A percentile compares a stretch with the other conserved stretches of the same genome.
These are phyloP conservation scores for Rostrohypoxylon terebratum DNA, from an alignment of 495 filamentous ascomycete genomes.

Conservation along the genomic window DNA sequence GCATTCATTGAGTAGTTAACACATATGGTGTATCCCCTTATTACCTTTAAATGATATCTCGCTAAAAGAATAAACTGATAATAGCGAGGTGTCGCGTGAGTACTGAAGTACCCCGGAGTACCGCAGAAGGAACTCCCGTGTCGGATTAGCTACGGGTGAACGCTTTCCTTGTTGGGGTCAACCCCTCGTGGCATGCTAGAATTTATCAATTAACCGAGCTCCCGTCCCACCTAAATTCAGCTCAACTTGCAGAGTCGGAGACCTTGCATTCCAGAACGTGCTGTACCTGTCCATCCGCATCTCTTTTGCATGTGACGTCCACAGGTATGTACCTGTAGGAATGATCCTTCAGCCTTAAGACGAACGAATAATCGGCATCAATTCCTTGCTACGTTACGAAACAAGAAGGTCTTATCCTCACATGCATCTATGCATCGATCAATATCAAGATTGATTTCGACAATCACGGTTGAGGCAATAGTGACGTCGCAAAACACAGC, in stretches of 20 bases:
- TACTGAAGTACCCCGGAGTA: neutral
- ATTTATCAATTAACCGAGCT: conserved; percentile 12
- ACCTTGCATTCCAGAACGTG: conserved; percentile 37
- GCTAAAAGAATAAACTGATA: neutral
- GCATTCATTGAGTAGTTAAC: neutral
- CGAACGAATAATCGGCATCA: conserved; percentile 25
- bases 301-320: conserved; percentile 41
- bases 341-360: conserved; percentile 43
- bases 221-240: conserved; percentile 3
- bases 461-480: conserved; percentile 11
- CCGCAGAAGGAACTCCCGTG: neutral
- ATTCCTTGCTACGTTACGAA: conserved; percentile 4
- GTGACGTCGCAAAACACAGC: conserved; percentile 31
- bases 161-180: conserved; percentile 13
- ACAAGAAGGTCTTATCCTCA: neutral
- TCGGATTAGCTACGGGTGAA: neutral
- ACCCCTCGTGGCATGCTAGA: neutral
- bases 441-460: neutral
- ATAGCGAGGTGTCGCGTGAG: neutral
- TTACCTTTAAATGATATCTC: neutral
- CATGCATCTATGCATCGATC: neutral
- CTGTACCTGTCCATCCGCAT: conserved; percentile 35
- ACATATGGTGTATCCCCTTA: neutral
- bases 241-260: neutral
- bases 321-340: neutral